Evolutionary conservation across 345 rosid genomes (phyloP).

Genomic region (Acer negundo): DNA sequence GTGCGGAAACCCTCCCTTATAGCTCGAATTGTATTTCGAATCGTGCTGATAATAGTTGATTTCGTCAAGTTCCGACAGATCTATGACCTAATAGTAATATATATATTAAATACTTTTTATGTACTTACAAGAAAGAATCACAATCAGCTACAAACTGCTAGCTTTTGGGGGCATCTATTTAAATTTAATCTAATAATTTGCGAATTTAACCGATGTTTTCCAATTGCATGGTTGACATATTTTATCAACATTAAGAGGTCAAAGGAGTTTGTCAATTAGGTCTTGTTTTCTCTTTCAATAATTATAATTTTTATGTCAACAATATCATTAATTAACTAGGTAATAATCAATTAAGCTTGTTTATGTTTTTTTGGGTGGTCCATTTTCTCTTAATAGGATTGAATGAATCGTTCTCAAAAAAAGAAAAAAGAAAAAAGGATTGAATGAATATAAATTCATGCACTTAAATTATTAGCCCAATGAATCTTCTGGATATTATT

Average conservation of each 20-base stretch:
- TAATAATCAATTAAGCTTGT: background rate
- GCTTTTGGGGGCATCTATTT: too few relatives aligned
- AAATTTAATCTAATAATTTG: too few relatives aligned
- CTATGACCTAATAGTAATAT: too few relatives aligned
- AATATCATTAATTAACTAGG: background rate
- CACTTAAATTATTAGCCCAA: background rate
- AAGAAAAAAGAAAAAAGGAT: too few relatives aligned
- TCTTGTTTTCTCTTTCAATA: background rate
- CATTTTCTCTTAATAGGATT: background rate
- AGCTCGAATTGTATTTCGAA: too few relatives aligned
- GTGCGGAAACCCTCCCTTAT: too few relatives aligned
- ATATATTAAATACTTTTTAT: too few relatives aligned
- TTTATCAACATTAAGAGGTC: background rate
- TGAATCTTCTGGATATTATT: background rate
- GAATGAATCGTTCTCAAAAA: background rate
- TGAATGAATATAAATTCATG: background rate
- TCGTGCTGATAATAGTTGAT: too few relatives aligned
- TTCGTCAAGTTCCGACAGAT: too few relatives aligned
- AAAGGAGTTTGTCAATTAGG: constrained; percentile 9
- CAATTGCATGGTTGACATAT: background rate
- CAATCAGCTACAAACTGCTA: too few relatives aligned
- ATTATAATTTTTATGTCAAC: background rate
- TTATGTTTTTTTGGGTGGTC: background rate
- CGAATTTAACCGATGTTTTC: background rate
- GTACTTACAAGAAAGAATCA: too few relatives aligned